Evolutionary conservation across 345 rosid species (phyloP).

Genomic region (Noccaea caerulescens): DNA sequence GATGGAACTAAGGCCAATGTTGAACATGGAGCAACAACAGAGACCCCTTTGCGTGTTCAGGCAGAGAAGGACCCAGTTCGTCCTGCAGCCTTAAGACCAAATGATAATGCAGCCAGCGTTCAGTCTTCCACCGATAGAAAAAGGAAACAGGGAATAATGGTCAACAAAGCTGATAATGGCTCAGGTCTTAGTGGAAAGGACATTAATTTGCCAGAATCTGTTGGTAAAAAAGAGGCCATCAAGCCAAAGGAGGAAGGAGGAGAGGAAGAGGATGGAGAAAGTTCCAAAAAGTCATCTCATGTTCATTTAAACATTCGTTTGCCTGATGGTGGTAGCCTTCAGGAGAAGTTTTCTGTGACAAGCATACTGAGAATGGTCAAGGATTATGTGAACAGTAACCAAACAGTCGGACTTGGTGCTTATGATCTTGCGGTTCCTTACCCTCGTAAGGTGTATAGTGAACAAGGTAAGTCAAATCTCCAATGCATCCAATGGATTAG

Average conservation of each 20-base stretch:
- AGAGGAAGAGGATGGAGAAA: constrained; percentile 35
- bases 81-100: constrained; percentile 38
- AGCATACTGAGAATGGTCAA: constrained; percentile 64
- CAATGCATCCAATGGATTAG: background rate
- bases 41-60: constrained; percentile 36
- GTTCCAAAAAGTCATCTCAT: constrained; percentile 50
- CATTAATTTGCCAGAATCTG: constrained; percentile 19
- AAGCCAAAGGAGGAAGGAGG: constrained; percentile 39
- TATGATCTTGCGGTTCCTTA: constrained; percentile 88
- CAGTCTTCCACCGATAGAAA: constrained; percentile 38
- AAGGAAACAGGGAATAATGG: constrained; percentile 31
- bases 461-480: constrained; percentile 64
- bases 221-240: constrained; percentile 8
- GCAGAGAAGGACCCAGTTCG: constrained; percentile 35
- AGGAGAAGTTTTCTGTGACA: constrained; percentile 67
- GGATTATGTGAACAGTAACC: constrained; percentile 73
- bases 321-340: constrained; percentile 68
- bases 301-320: constrained; percentile 75
- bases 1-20: constrained; percentile 36
- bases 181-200: constrained; percentile 34
- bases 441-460: constrained; percentile 78
- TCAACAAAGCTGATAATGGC: constrained; percentile 30
- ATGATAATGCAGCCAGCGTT: constrained; percentile 38
- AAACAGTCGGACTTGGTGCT: constrained; percentile 48
- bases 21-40: constrained; percentile 38